These are phyloP conservation scores for Asterochloris sp. DNA, from an alignment of 139 green algal genomes.

Conservation along the genomic window DNA sequence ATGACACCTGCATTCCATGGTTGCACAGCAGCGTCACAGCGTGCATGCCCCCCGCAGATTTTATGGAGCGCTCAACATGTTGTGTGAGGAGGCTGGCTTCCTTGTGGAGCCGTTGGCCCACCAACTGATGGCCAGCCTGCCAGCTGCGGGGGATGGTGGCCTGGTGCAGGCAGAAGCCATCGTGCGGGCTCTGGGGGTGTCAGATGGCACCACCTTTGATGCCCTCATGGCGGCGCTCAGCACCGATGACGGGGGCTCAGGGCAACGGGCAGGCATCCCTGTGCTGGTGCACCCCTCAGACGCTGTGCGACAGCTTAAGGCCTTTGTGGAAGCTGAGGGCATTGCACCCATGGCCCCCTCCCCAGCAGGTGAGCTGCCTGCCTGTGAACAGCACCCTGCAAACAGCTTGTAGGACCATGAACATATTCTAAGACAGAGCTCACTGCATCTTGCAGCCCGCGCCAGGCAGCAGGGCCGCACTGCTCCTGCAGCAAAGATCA, in stretches of 20 bases:
- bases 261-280: constrained; percentile 32
- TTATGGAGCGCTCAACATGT: constrained; percentile 51
- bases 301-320: constrained; percentile 48
- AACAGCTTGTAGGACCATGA: too few relatives aligned
- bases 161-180: constrained; percentile 49
- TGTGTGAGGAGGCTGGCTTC: constrained; percentile 74
- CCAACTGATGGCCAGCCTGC: constrained; percentile 36
- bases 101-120: constrained; percentile 55
- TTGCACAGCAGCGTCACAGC: not conserved
- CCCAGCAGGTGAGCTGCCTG: too few relatives aligned
- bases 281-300: constrained; percentile 60
- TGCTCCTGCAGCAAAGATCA: constrained; percentile 6
- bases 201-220: constrained; percentile 57
- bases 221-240: constrained; percentile 60
- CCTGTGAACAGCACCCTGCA: too few relatives aligned
- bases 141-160: constrained; percentile 41
- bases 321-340: constrained; percentile 49
- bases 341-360: not conserved
- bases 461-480: too few relatives aligned
- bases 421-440: too few relatives aligned
- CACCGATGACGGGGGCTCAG: constrained; percentile 37
- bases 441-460: too few relatives aligned
- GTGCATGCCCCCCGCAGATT: not conserved
- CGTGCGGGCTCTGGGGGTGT: constrained; percentile 56
- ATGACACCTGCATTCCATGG: too few relatives aligned